Base-by-base conservation (phyloP, 176 grass and related monocot genomes). In the Tillandsia leiboldiana region DNA sequence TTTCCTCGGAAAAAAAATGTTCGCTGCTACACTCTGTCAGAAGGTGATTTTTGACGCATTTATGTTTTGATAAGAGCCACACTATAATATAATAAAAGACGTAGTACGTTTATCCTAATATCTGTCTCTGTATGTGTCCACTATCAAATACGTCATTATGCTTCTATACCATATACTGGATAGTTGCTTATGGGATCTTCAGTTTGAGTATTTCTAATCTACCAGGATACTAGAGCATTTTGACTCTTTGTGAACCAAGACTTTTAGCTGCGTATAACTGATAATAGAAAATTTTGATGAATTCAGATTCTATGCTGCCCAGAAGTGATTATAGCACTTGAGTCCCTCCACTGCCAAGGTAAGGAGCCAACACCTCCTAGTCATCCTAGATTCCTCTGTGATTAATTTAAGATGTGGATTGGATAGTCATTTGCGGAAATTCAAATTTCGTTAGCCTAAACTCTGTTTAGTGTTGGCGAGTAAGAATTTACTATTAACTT, bases 341-440 rank as follows among this genome's bases (percentile, higher is more conserved):
- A 96, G 69, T 96, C 92, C 53, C 84, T 96, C 28, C 92, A 96
- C 66, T 96, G 92, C 65, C 92, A 91, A 96, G 92, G 92, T 89
- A 83, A 28, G 33, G 10, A 73, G 15, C 47, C 11, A 67, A 11
- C 24, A 13, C 17, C 75, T 69, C 15, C 17, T 57, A 57, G 48
- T 56, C 53, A 68, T 68, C 13, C 2, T 65, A 53, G 12, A 11
- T 50, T 51, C 10, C 8, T 53, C 2, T 65, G 15, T 27, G 9
- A 29, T 68, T 65, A 8, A 64, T 42, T 42, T 42, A 42, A 42
- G 33, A 42, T 6, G 33, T 42, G 33, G 33, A 42, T 42, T 42
- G 33, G 33, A 42, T 42, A 42, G 3, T 42, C 33, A 42, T 42
- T 6, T 42, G 33, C 33, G 33, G 6, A 6, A 42, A 42, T 42